phyloP scores from a whole-genome alignment of 495 filamentous ascomycete species.

The Filosporella fistucella region DNA sequence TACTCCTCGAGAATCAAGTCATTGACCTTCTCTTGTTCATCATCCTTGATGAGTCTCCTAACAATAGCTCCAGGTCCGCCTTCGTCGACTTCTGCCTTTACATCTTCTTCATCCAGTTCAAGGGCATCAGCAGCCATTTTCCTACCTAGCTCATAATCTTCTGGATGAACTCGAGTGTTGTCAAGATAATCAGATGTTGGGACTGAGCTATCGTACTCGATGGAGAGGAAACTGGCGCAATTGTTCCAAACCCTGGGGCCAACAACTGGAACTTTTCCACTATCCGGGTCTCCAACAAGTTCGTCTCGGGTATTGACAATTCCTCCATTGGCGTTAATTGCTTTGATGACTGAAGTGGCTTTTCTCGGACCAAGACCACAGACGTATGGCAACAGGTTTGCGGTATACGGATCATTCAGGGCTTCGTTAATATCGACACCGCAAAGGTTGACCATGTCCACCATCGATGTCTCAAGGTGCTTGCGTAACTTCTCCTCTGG shows the following conservation, averaged over 20 bases:
- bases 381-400: constrained; percentile 85
- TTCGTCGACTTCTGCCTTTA: constrained; percentile 88
- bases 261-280: constrained; percentile 71
- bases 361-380: constrained; percentile 93
- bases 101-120: constrained; percentile 94
- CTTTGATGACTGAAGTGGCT: constrained; percentile 79
- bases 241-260: constrained; percentile 92
- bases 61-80: constrained; percentile 85
- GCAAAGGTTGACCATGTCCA: constrained; percentile 96
- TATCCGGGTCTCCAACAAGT: constrained; percentile 79
- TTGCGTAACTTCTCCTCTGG: constrained; percentile 80
- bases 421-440: constrained; percentile 95
- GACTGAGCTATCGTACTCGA: constrained; percentile 77
- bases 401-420: constrained; percentile 68
- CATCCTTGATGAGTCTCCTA: constrained; percentile 84
- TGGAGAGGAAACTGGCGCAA: constrained; percentile 88
- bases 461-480: constrained; percentile 86
- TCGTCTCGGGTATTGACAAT: constrained; percentile 76
- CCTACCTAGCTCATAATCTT: constrained; percentile 94
- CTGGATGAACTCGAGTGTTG: constrained; percentile 93
- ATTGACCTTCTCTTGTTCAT: constrained; percentile 90
- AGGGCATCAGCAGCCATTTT: constrained; percentile 98
- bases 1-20: constrained; percentile 96
- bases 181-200: constrained; percentile 85
- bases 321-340: constrained; percentile 84